Conservation (phyloP, 2,329 filamentous ascomycete genomes). For the Botrytis deweyae region DNA sequence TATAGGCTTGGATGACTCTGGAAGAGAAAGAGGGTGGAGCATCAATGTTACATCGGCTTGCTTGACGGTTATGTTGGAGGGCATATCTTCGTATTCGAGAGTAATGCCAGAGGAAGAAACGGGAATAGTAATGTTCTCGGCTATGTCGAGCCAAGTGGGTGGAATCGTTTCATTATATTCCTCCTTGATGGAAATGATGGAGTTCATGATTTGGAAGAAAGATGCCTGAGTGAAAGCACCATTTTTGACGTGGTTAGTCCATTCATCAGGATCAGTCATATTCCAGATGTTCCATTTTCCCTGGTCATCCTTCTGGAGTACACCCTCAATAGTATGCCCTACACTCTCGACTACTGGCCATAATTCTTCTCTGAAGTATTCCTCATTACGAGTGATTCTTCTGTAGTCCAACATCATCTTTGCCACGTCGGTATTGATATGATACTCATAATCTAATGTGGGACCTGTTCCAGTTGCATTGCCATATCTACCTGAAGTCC, state of each 20-base stretch:
- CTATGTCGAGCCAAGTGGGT: constrained; percentile 55
- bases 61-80: constrained; percentile 25
- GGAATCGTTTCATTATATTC: constrained; percentile 42
- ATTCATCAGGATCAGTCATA: constrained; percentile 60
- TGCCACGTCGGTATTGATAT: constrained; percentile 29
- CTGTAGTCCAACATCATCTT: constrained; percentile 19
- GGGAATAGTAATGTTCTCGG: constrained; percentile 54
- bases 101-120: constrained; percentile 56
- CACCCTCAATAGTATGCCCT: constrained; percentile 20
- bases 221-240: constrained; percentile 59
- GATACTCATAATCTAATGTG: constrained; percentile 28
- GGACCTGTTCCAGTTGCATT: constrained; percentile 30
- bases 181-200: constrained; percentile 40
- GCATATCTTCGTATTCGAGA: constrained; percentile 27
- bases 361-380: constrained; percentile 21
- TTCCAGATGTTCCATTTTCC: constrained; percentile 49
- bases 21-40: constrained; percentile 21
- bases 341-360: constrained; percentile 27
- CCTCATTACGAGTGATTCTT: constrained; percentile 21
- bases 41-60: constrained; percentile 29
- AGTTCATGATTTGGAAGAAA: constrained; percentile 43
- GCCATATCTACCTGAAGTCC: constrained; percentile 28
- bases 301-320: constrained; percentile 18
- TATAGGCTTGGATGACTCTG: not conserved
- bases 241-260: constrained; percentile 45